A percentile compares a stretch with the other conserved stretches of the same genome.
phyloP scores from a whole-genome alignment of 1,284 basidiomycete species.

The Baeospora myosura region DNA sequence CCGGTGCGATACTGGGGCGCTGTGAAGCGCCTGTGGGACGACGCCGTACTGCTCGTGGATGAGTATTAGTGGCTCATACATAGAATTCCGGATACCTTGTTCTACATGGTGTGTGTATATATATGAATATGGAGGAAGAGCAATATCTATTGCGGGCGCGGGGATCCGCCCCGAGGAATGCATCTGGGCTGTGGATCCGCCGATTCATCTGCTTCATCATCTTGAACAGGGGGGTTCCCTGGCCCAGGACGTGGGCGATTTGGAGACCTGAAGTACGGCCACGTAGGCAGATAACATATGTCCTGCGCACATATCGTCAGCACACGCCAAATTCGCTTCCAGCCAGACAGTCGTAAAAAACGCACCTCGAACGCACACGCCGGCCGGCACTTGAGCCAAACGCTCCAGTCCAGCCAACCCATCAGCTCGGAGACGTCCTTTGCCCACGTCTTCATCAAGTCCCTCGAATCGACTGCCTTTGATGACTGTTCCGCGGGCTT shows the following conservation, averaged over 20 bases:
- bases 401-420: conserved; percentile 34
- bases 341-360: not conserved
- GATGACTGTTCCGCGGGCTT: not conserved
- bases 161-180: too few species aligned
- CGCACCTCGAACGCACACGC: conserved; percentile 26
- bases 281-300: conserved; percentile 6
- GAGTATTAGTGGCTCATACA: too few species aligned
- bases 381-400: conserved; percentile 31
- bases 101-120: too few species aligned
- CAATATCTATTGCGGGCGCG: too few species aligned
- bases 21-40: conserved; percentile 30
- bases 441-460: conserved; percentile 18
- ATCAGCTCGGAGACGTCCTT: conserved; percentile 24
- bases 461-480: conserved; percentile 3
- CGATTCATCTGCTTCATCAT: conserved; percentile 3
- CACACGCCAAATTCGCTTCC: not conserved
- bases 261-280: conserved; percentile 7
- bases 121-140: too few species aligned
- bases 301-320: too few species aligned
- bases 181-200: conserved; percentile 8
- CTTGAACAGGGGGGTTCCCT: not conserved
- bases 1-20: conserved; percentile 43
- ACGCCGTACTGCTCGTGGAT: not conserved
- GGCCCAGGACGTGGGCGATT: not conserved
- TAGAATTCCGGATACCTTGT: too few species aligned